Conservation (phyloP, 345 rosid genomes). For the Sonneratia caseolaris region DNA sequence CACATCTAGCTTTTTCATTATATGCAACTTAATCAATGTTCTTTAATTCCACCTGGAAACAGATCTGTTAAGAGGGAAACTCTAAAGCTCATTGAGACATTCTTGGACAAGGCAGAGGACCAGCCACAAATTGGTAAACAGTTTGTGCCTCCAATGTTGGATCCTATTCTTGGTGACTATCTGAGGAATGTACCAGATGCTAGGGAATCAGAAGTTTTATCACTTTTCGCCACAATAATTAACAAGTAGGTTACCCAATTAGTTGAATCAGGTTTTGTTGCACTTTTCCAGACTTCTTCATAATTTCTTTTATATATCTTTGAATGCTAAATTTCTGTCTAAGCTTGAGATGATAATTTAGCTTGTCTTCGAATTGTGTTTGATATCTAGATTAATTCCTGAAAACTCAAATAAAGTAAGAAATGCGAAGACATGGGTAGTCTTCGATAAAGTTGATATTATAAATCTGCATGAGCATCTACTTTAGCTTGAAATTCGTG, state of each 20-base stretch:
- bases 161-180: constrained; percentile 93
- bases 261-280: not conserved
- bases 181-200: constrained; percentile 98
- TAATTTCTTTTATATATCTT: not conserved
- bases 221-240: constrained; percentile 95
- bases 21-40: not conserved
- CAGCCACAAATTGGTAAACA: constrained; percentile 96
- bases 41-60: constrained; percentile 12
- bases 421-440: not conserved
- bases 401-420: not conserved
- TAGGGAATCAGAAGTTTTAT: constrained; percentile 95
- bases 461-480: not conserved
- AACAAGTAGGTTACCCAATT: constrained; percentile 53
- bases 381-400: not conserved
- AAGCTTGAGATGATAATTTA: not conserved
- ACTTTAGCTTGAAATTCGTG: not conserved
- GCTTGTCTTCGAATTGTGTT: not conserved
- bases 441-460: not conserved
- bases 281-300: not conserved
- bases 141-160: constrained; percentile 99
- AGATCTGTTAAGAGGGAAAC: constrained; percentile 99
- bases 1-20: not conserved
- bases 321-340: not conserved
- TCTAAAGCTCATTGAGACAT: constrained; percentile 92
- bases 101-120: constrained; percentile 99